Evolutionary conservation across 225 moss, liverwort and hornwort species (phyloP), one percentile per base, ranked within the genome.

Genomic region (Physcomitrium patens): DNA sequence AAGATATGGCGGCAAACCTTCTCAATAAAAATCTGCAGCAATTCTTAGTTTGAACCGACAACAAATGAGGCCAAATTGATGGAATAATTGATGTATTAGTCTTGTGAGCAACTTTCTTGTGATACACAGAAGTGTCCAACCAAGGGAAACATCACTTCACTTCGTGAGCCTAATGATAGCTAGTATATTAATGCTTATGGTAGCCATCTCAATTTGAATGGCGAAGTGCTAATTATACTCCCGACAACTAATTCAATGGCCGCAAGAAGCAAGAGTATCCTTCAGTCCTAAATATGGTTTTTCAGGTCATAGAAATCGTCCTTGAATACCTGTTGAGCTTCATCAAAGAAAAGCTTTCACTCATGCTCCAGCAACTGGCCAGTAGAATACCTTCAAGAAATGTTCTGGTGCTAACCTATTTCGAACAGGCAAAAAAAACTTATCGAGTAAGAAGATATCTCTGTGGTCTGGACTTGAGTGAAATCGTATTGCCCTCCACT

Each of bases 401-500:
- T 78, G 50, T 78, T 71, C 80, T 62, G 57, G 80, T 53, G 74
- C 1, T 31, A 57, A 15, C 60, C 60, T 60, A 66, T 70, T 42
- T 60, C 42, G 46, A 65, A 19, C 31, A 56, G 61, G 37, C 23
- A 54, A 9, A 44, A 50, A 54, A 15, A 27, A 59, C 19, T 13
- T 7, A 26, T 10, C 3, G 6, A 12, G 22, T 41, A 28, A 24
- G 16, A 58, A 45, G 8, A 20, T 22, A 24, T 56, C 12, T 22
- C 58, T 73, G 74, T 66, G 74, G 47, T 68, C 76, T 80, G 28
- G 64, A 56, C 76, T 81, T 83, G 3, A 94, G 77, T 12, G 62
- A 83, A 1, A 92, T 86, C 65, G 79, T 92, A 75, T 87, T 94
- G 23, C 92, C 92, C 71, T 89, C 90, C 65, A 94, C 74, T 15